Percentiles rank a stretch among this genome's conserved stretches.
Evolutionary conservation across 2,329 filamentous ascomycete genomes (phyloP).

Genomic region (Aspergillus nomiae): DNA sequence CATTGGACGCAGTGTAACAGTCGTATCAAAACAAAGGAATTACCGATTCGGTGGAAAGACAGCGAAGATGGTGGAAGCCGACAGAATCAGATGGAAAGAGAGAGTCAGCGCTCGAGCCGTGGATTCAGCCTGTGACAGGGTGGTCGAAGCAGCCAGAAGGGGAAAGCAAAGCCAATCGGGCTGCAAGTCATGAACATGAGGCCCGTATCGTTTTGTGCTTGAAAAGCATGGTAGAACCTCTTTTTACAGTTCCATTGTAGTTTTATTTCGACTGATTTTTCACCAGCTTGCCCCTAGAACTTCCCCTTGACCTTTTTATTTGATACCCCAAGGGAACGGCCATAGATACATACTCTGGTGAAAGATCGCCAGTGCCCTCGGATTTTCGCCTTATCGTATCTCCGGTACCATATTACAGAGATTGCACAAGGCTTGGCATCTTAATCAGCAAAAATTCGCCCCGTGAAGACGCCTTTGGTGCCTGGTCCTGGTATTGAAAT

Average conservation of each 20-base stretch:
- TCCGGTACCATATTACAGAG: conserved; percentile 17
- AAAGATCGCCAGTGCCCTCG: neutral
- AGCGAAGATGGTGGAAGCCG: conserved; percentile 35
- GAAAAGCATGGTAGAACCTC: conserved; percentile 11
- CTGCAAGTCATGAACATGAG: conserved; percentile 2
- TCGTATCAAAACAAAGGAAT: conserved; percentile 7
- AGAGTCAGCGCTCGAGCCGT: conserved; percentile 33
- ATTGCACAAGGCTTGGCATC: conserved; percentile 16
- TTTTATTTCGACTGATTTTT: neutral
- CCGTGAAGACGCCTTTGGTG: conserved; percentile 11
- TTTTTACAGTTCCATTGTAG: neutral
- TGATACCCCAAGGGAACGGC: neutral
- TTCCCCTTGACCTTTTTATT: neutral
- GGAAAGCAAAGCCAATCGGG: conserved; percentile 10
- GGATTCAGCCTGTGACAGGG: conserved; percentile 16
- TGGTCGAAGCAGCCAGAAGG: conserved; percentile 21
- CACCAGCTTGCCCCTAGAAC: neutral
- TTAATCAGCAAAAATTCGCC: neutral
- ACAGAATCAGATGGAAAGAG: conserved; percentile 30
- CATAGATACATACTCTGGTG: neutral
- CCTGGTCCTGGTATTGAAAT: conserved; percentile 21
- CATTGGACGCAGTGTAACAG: neutral
- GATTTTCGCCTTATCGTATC: conserved; percentile 19
- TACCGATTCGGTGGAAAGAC: conserved; percentile 22
- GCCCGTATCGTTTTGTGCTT: conserved; percentile 5